Conservation (phyloP, 2,329 filamentous ascomycete species). For the Claviceps capensis region DNA sequence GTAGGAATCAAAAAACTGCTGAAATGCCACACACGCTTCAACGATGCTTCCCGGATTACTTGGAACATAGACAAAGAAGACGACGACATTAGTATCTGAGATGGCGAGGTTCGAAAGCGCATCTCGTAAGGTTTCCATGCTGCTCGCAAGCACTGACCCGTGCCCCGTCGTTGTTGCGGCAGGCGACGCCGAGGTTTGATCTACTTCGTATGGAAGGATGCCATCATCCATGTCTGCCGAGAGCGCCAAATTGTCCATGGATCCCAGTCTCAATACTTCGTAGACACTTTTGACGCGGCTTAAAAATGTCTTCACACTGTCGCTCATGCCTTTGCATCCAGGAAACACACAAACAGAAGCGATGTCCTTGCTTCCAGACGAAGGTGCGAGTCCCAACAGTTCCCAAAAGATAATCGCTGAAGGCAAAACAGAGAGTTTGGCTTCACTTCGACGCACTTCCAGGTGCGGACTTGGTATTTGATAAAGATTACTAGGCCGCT, state of each 20-base stretch:
- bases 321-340: slow-evolving; percentile 45
- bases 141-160: slow-evolving; percentile 32
- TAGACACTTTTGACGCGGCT: slow-evolving; percentile 56
- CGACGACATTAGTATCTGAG: slow-evolving; percentile 49
- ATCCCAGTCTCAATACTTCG: slow-evolving; percentile 59
- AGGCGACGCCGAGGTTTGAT: slow-evolving; percentile 28
- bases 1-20: slow-evolving; percentile 51
- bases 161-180: slow-evolving; percentile 27
- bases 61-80: slow-evolving; percentile 64
- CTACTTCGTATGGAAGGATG: slow-evolving; percentile 35
- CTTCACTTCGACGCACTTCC: slow-evolving; percentile 56
- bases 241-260: slow-evolving; percentile 39
- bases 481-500: slow-evolving; percentile 41
- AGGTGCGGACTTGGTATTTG: slow-evolving; percentile 55
- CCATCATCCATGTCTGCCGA: slow-evolving; percentile 26
- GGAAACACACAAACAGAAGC: slow-evolving; percentile 59
- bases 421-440: slow-evolving; percentile 58
- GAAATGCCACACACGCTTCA: slow-evolving; percentile 61
- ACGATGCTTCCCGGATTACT: slow-evolving; percentile 46
- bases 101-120: slow-evolving; percentile 28
- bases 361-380: slow-evolving; percentile 57
- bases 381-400: slow-evolving; percentile 59
- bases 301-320: slow-evolving; percentile 50
- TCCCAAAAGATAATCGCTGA: slow-evolving; percentile 73
- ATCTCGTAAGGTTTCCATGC: slow-evolving; percentile 34